Evolutionary conservation across 192 early-diverging fungal species (phyloP).

Genomic region (Podila epicladia): DNA sequence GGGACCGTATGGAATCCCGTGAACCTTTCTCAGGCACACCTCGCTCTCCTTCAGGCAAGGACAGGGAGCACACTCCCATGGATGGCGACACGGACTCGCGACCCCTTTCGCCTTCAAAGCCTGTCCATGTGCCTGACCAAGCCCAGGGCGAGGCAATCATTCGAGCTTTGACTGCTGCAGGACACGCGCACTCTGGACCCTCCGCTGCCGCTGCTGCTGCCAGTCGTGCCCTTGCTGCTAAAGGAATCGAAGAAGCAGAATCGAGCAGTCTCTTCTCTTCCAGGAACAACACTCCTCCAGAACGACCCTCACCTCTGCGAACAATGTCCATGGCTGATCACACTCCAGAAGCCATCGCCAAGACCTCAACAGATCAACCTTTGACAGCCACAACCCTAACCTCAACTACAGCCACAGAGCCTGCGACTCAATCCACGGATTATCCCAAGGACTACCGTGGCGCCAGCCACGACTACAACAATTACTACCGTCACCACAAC

Average conservation of each 20-base stretch:
- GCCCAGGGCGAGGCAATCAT: not conserved
- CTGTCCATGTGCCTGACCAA: constrained; percentile 4
- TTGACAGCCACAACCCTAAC: not conserved
- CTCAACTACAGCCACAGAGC: not conserved
- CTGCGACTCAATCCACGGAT: constrained; percentile 1
- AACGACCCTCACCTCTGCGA: not conserved
- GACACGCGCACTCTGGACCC: not conserved
- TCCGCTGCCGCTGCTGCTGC: not conserved
- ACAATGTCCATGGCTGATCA: not conserved
- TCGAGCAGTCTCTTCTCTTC: not conserved
- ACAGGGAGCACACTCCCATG: constrained; percentile 21
- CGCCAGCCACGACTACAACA: not conserved
- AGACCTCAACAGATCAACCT: not conserved
- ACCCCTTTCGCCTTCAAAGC: not conserved
- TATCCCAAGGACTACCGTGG: constrained; percentile 13
- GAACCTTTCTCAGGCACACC: constrained; percentile 22
- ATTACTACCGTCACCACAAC: constrained; percentile 21
- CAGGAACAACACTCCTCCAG: not conserved
- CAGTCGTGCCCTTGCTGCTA: not conserved
- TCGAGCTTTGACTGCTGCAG: not conserved
- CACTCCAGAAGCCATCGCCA: not conserved
- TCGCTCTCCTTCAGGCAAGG: constrained; percentile 26
- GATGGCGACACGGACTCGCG: not conserved
- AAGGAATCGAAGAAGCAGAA: not conserved
- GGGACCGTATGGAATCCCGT: constrained; percentile 21